phyloP scores from a whole-genome alignment of 257 asterid genomes.

The Echites panduratus region DNA sequence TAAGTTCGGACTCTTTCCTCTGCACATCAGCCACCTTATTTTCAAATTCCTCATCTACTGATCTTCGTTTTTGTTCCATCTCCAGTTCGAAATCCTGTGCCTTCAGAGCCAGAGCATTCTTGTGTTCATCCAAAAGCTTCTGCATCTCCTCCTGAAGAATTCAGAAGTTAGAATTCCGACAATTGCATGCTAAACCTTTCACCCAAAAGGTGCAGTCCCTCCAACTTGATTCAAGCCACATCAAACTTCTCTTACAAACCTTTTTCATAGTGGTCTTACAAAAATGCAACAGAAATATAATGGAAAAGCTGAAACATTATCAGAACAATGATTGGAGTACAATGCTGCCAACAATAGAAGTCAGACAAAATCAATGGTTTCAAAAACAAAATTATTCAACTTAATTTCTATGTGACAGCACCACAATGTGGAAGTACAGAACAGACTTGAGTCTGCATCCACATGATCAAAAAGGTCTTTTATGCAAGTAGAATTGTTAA shows the following conservation, averaged over 20 bases:
- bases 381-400: neutral
- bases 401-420: neutral
- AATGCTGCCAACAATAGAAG: neutral
- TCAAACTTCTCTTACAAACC: neutral
- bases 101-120: conserved; percentile 50
- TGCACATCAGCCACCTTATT: conserved; percentile 64
- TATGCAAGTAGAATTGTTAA: neutral
- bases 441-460: neutral
- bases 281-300: neutral
- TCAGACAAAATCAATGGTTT: neutral
- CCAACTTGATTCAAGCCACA: neutral
- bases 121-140: conserved; percentile 84
- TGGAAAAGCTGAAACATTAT: neutral
- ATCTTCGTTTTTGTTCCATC: conserved; percentile 63
- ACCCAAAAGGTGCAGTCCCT: neutral
- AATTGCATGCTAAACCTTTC: neutral
- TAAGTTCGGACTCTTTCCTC: conserved; percentile 73
- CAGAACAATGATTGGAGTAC: neutral
- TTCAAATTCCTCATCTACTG: conserved; percentile 59
- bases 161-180: neutral
- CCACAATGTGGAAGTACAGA: neutral
- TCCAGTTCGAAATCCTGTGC: conserved; percentile 69
- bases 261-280: neutral
- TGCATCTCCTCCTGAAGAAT: conserved; percentile 70
- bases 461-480: neutral